Evolutionary conservation across 805 yeast species (phyloP), one percentile per base, ranked within the genome.

Genomic region (Yarrowia osloensis): DNA sequence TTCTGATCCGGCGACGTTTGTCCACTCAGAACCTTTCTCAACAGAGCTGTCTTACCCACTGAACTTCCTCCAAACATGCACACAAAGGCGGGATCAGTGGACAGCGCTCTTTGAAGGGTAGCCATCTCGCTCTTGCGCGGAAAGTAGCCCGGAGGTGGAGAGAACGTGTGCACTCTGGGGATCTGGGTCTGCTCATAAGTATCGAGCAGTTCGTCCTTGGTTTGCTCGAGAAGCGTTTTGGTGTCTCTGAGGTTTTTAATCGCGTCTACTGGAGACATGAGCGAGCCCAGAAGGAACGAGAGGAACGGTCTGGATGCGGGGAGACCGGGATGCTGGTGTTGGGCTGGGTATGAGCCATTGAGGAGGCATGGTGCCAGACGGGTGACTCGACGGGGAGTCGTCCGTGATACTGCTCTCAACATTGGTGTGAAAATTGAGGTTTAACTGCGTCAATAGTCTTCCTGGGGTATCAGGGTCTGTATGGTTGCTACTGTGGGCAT

Each of bases 41-140:
- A 26, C 21, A 70, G 22, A 8, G 71, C 71, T 5, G 71, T 69
- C 46, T 70, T 70, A 13, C 71, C 71, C 4, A 68, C 69, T 3
- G 70, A 68, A 22, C 69, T 57, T 21, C 68, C 68, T 11, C 71
- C 71, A 69, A 70, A 70, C 40, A 70, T 40, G 21, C 69, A 69
- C 6, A 70, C 42, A 42, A 70, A 70, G 3, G 68, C 52, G 3
- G 71, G 71, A n/a, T 70, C 71, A 3, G 69, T 59, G 7, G 66
- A 47, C n/a, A 70, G 52, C 13, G 57, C 59, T 39, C 66, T 37
- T 26, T 46, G 42, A 5, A 70, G 50, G 13, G 61, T 54, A 17
- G 8, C 11, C 52, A 62, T 63, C 28, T 70, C 71, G 11, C 39
- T 52, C 39, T 55, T 44, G 9, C 71, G 52, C 13, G 52, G 61